Percentiles rank a stretch among this genome's conserved stretches.
Conservation (phyloP, 2,329 filamentous ascomycete species). For the Thielaviopsis euricoi region DNA sequence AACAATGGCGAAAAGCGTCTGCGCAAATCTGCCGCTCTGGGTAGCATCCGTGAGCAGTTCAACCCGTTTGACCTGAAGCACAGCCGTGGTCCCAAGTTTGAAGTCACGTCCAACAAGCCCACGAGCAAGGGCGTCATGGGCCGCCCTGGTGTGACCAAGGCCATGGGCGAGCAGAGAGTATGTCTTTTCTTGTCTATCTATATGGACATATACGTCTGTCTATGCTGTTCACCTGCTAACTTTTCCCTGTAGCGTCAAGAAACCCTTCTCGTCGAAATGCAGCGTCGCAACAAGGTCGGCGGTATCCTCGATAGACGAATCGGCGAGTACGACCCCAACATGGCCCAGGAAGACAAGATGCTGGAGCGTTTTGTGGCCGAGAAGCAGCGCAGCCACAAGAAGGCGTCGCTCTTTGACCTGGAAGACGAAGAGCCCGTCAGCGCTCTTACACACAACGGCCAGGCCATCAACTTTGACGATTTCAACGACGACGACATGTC, state of each 20-base stretch:
- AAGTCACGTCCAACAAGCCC: constrained; percentile 55
- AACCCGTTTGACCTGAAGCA: constrained; percentile 95
- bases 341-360: constrained; percentile 87
- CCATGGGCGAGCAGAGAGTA: constrained; percentile 71
- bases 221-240: constrained; percentile 14
- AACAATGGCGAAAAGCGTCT: constrained; percentile 55
- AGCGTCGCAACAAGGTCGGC: constrained; percentile 75
- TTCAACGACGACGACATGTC: constrained; percentile 63
- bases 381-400: constrained; percentile 64
- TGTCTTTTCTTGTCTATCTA: constrained; percentile 18
- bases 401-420: constrained; percentile 70
- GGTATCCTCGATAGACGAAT: constrained; percentile 87
- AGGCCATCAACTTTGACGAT: constrained; percentile 61
- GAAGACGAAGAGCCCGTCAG: constrained; percentile 60
- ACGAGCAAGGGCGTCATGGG: constrained; percentile 45
- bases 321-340: constrained; percentile 84
- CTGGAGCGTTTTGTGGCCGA: constrained; percentile 80
- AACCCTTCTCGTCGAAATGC: constrained; percentile 80
- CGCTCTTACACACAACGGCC: constrained; percentile 68
- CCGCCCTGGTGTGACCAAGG: constrained; percentile 70
- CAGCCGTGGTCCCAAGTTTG: constrained; percentile 66
- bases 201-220: not conserved
- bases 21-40: constrained; percentile 60
- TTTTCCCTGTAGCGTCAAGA: constrained; percentile 44
- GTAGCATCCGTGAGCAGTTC: constrained; percentile 84